Conservation (phyloP, 2,329 filamentous ascomycete genomes). For the Scytalidium sp. region DNA sequence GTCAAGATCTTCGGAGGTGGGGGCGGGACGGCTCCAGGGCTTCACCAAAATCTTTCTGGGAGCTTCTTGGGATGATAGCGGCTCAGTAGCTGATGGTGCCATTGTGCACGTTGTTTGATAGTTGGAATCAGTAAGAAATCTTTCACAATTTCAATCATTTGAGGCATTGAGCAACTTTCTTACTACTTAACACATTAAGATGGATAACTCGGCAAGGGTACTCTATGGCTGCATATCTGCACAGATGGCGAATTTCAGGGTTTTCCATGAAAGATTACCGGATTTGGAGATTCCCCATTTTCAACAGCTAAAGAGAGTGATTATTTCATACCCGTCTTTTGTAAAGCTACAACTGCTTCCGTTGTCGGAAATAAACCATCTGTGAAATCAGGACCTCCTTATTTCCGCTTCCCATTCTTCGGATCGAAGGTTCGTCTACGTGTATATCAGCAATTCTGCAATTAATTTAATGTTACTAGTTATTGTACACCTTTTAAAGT, state of each 20-base stretch:
- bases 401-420: too few species aligned
- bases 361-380: not conserved
- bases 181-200: slow-evolving; percentile 1
- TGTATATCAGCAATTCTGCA: too few species aligned
- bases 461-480: too few species aligned
- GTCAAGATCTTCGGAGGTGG: slow-evolving; percentile 28
- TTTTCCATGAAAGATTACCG: not conserved
- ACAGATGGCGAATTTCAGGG: not conserved
- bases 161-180: not conserved
- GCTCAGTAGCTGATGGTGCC: slow-evolving; percentile 21
- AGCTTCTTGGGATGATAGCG: not conserved
- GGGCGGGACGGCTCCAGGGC: slow-evolving; percentile 27
- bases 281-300: not conserved
- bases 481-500: too few species aligned
- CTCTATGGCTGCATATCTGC: slow-evolving; percentile 1
- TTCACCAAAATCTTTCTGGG: slow-evolving; percentile 21
- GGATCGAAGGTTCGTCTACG: too few species aligned
- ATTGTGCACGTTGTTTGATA: slow-evolving; percentile 12
- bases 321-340: not conserved
- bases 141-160: slow-evolving; percentile 2
- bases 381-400: too few species aligned
- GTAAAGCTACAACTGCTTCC: not conserved
- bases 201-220: slow-evolving; percentile 4
- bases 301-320: not conserved
- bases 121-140: not conserved